These are phyloP conservation scores for Ottelia alismoides DNA, from an alignment of 106 monocot genomes.

Conservation along the genomic window DNA sequence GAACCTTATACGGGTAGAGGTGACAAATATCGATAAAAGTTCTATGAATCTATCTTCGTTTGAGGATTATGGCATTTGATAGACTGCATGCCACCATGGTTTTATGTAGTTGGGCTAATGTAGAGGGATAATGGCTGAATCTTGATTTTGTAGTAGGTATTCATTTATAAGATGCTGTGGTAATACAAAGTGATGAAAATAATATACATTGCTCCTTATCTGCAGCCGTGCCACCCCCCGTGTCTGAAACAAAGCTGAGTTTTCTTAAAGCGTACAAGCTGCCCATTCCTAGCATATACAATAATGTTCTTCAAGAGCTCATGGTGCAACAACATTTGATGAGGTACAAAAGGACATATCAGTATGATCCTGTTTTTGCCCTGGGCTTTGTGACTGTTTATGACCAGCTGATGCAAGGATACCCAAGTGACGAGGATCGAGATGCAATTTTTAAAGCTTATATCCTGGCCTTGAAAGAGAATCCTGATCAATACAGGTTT, in stretches of 20 bases:
- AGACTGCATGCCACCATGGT: no score
- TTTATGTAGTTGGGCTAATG: no score
- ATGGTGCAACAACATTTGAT: conserved; percentile 85
- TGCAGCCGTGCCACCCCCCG: conserved; percentile 67
- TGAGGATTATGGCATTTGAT: no score
- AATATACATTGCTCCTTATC: no score
- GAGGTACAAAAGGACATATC: conserved; percentile 82
- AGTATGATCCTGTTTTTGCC: conserved; percentile 87
- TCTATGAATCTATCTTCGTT: no score
- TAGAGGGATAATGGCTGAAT: no score
- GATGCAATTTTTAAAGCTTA: conserved; percentile 73
- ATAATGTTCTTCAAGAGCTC: conserved; percentile 69
- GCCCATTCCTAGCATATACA: conserved; percentile 83
- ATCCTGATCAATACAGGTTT: conserved; percentile 83
- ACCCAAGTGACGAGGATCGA: conserved; percentile 63
- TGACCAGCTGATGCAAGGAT: conserved; percentile 90
- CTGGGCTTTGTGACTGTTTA: conserved; percentile 89
- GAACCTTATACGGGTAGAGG: no score
- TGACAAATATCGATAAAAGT: no score
- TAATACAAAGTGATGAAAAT: no score
- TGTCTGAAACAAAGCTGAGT: conserved; percentile 62
- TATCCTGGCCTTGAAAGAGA: conserved; percentile 58
- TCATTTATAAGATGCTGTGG: no score
- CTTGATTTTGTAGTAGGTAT: no score
- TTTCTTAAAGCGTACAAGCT: conserved; percentile 75